Evolutionary conservation across 2,329 filamentous ascomycete genomes (phyloP), one percentile per base, ranked within the genome.

Genomic region (Epichloe bromicola): DNA sequence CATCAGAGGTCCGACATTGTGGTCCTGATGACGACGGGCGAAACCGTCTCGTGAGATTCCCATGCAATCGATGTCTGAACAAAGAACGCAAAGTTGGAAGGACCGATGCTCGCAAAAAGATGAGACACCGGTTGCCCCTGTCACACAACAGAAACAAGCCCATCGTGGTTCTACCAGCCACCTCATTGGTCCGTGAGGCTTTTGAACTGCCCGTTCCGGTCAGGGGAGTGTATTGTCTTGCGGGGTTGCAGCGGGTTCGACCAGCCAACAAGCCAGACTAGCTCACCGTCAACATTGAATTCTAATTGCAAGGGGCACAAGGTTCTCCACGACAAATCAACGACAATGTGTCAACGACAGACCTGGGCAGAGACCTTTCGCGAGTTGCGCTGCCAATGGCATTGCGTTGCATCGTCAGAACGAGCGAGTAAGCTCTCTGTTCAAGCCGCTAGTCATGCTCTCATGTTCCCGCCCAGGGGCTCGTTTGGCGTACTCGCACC

Each of bases 141-240:
- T 51, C n/a, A 26, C 44, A 47, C 44, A 43, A 34, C 20, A 47
- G 23, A 47, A 47, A 42, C 49, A 47, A 46, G 44, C 38, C 49
- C 36, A 30, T 8, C 43, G 36, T 36, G 17, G 15, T n/a, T 39
- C n/a, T 37, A 15, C 23, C 19, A 34, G n/a, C 26, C 15, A 17
- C 15, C 4, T n/a, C 19, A 50, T 50, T 50, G 49, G 49, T 36
- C 36, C 34, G 20, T 17, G 37, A 17, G 34, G 36, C 36, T 17
- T 17, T 39, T 20, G 37, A 47, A 23, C 47, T 49, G 39, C 39
- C 37, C 38, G 37, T 23, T 30, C 19, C 37, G 8, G 23, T 14
- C 43, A 46, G 37, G 37, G 43, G 49, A n/a, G 30, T 30, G 30
- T 30, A 38, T 15, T 7, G 20, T 17, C 36, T 48, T 41, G 46